Evolutionary conservation across 768 basidiomycete species (phyloP), one percentile per base, ranked within the genome.

Genomic region (Hericium rajendrae): DNA sequence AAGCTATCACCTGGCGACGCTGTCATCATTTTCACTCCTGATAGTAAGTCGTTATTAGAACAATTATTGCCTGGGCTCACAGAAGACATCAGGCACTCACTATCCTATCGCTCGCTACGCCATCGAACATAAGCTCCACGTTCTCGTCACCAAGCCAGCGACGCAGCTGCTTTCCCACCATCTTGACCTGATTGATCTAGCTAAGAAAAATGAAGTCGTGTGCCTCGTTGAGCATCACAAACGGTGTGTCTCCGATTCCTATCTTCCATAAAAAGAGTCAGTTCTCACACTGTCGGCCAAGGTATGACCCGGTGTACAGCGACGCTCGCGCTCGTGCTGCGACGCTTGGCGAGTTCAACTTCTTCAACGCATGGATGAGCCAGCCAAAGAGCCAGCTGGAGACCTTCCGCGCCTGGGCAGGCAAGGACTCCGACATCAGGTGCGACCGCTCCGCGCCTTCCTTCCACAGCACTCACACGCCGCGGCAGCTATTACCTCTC

Each of bases 151-250:
- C 48, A 97, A 95, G 70, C 94, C 94, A 3, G 94, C 92, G 4
- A 92, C 91, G 0, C 86, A 95, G 66, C 76, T 89, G 16, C 78
- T 97, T 56, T 77, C 82, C 53, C 86, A 97, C 68, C 94, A 97
- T 71, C 83, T 81, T 59, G 79, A 80, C 32, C 78, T 95, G 51
- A 83, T 93, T 60, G 76, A 78, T 39, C 81, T 88, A 11, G 90
- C 94, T 37, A 81, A 77, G 64, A 81, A 88, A 70, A 78, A 92
- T 67, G 84, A 85, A 51, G 85, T 94, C 18, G 78, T 91, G 2
- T 92, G 90, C 71, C 92, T 90, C 68, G 93, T 95, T n/a, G 94
- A 97, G 69, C 91, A 95, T 66, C 91, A 93, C 73, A 93, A 92
- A 69, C 82, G 90, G 86, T 83, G 63, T 64, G 71, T 66, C 26